Conservation (phyloP, 2,329 filamentous ascomycete species). For the Alternaria angustiovoidea region DNA sequence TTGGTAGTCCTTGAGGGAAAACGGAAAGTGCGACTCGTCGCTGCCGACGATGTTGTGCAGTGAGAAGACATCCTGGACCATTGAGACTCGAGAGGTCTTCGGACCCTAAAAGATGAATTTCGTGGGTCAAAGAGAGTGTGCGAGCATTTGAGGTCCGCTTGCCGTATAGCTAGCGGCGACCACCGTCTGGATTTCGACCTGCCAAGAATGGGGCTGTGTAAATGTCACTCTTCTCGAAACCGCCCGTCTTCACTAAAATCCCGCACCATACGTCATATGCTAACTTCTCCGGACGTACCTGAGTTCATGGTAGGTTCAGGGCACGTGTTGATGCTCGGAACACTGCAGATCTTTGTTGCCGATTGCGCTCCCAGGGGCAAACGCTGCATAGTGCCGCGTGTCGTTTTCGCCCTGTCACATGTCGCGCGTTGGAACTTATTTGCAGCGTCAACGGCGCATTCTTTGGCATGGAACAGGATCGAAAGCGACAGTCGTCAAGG, state of each 20-base stretch:
- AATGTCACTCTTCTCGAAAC: slow-evolving; percentile 4
- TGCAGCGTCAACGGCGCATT: not conserved
- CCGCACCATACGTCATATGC: slow-evolving; percentile 20
- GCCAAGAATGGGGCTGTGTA: slow-evolving; percentile 32
- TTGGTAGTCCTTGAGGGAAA: slow-evolving; percentile 33
- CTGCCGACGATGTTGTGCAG: slow-evolving; percentile 26
- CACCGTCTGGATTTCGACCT: slow-evolving; percentile 10
- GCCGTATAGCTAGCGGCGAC: slow-evolving; percentile 21
- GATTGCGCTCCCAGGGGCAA: not conserved
- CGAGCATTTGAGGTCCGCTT: slow-evolving; percentile 27
- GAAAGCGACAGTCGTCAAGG: not conserved
- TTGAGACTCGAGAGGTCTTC: slow-evolving; percentile 17
- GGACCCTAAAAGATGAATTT: slow-evolving; percentile 5
- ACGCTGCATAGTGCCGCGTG: slow-evolving; percentile 2
- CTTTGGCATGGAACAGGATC: not conserved
- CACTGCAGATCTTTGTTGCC: not conserved
- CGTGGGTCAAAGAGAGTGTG: slow-evolving; percentile 4
- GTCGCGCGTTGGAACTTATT: not conserved
- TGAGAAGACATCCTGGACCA: slow-evolving; percentile 33
- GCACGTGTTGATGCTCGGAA: not conserved
- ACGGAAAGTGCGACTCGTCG: slow-evolving; percentile 25
- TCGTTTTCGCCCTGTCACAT: not conserved
- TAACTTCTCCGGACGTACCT: slow-evolving; percentile 1
- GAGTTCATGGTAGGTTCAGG: slow-evolving; percentile 3
- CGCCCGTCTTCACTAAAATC: slow-evolving; percentile 15